Evolutionary conservation across 2,329 filamentous ascomycete genomes (phyloP).

Genomic region (Exserohilum rostratum): DNA sequence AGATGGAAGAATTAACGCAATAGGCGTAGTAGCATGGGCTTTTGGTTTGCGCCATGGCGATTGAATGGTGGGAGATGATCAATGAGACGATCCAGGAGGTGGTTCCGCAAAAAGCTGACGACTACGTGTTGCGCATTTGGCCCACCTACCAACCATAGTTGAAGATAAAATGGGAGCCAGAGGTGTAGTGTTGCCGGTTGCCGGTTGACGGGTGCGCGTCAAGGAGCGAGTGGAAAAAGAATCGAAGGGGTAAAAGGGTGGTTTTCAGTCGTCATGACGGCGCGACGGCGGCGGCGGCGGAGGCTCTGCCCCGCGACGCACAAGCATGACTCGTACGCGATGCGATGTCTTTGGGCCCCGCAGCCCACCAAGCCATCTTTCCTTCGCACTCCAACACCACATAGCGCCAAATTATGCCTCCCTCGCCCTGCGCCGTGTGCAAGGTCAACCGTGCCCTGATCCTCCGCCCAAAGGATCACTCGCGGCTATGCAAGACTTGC

Average conservation of each 20-base stretch:
- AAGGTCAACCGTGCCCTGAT: constrained; percentile 80
- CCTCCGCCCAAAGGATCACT: constrained; percentile 90
- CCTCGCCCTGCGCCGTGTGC: constrained; percentile 77
- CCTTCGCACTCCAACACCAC: not conserved
- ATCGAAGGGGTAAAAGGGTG: not conserved
- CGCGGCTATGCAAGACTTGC: constrained; percentile 89
- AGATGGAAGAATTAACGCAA: not conserved
- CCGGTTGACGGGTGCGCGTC: not conserved
- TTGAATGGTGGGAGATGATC: not conserved
- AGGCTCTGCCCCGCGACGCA: not conserved
- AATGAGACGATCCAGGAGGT: not conserved
- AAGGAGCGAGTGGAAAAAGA: not conserved
- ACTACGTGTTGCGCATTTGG: not conserved
- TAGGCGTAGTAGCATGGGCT: not conserved
- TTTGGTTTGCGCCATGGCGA: not conserved
- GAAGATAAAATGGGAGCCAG: not conserved
- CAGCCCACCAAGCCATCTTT: not conserved
- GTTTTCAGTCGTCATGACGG: not conserved
- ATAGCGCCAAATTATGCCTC: constrained; percentile 66
- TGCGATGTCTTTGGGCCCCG: not conserved
- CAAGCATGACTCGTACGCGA: constrained; percentile 8
- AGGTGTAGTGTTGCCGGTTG: not conserved
- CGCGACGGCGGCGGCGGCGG: too few species aligned
- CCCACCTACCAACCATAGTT: not conserved
- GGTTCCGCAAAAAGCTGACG: not conserved